Percentiles rank a stretch among this genome's conserved stretches.
phyloP scores from a whole-genome alignment of 208 protist genomes.

The Trypanosoma scelopori region DNA sequence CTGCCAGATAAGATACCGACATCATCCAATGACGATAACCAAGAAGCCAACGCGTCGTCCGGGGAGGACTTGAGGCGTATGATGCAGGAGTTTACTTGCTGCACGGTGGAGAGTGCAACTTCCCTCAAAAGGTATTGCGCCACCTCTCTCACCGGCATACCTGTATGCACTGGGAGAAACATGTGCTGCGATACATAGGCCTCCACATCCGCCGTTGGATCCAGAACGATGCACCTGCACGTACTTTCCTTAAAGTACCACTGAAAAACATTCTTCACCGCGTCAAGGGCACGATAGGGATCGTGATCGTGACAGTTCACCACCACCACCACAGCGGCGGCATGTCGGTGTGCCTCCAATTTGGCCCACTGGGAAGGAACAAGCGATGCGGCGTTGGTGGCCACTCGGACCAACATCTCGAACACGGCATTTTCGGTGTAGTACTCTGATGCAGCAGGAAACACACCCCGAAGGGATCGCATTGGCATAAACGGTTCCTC shows the following conservation, averaged over 20 bases:
- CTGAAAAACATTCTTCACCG: slow-evolving; percentile 58
- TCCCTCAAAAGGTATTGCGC: slow-evolving; percentile 34
- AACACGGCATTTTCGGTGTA: slow-evolving; percentile 37
- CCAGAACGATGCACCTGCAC: slow-evolving; percentile 75
- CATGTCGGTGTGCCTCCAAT: slow-evolving; percentile 61
- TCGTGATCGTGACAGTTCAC: slow-evolving; percentile 42
- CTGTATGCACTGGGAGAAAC: slow-evolving; percentile 30
- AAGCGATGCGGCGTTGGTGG: slow-evolving; percentile 40
- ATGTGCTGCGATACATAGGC: slow-evolving; percentile 24
- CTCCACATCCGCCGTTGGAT: slow-evolving; percentile 29
- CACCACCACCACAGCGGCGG: slow-evolving; percentile 64
- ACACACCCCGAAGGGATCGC: slow-evolving; percentile 31
- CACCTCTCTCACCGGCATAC: slow-evolving; percentile 35
- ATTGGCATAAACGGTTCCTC: slow-evolving; percentile 30
- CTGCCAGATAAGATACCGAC: neutral
- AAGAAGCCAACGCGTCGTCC: neutral
- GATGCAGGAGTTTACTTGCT: slow-evolving; percentile 18
- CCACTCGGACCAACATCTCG: slow-evolving; percentile 32
- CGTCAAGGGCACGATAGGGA: slow-evolving; percentile 33
- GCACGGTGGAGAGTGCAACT: slow-evolving; percentile 31
- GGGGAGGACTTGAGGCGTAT: slow-evolving; percentile 7
- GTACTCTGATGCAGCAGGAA: slow-evolving; percentile 36
- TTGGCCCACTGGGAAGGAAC: slow-evolving; percentile 75
- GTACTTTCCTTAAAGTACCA: slow-evolving; percentile 60
- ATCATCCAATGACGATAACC: slow-evolving; percentile 5